Base-by-base conservation (phyloP, 163 green algal genomes). In the Scenedesmus sp. region DNA sequence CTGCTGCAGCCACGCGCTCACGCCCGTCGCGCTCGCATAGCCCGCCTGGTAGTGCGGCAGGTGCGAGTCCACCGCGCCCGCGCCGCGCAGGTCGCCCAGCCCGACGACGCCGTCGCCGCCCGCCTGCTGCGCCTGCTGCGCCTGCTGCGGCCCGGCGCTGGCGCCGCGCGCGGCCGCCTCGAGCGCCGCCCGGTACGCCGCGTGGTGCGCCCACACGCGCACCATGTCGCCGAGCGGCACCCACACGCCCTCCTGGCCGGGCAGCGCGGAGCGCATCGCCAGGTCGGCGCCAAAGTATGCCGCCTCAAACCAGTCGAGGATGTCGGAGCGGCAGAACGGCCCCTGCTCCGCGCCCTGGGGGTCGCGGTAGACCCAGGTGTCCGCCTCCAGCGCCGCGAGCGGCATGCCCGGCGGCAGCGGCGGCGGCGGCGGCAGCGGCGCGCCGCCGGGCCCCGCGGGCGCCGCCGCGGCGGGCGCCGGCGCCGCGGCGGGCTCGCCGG, bases 351-450 rank as follows among this genome's bases (percentile, higher is more conserved):
- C 63, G 36, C 92, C 91, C 70, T 94, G 80, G 0, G 94, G 94
- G 80, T 98, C 94, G 58, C 86, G 85, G 84, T 98, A 98, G 24
- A 92, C 66, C 87, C 91, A 97, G 63, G 88, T 63, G 56, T 94
- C 86, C 4, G 74, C 45, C n/a, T 78, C 63, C 18, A 80, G 17
- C 1, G 66, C 66, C 17, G 54, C n/a, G 2, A 24, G 20, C 1
- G 45, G 13, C 66, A 78, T 64, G 15, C 66, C 75, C 28, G 53
- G 6, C 0, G 63, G 44, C 71, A 76, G n/a, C 42, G 22, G 56
- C 18, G 34, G 60, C 20, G 63, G 44, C 26, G 0, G 24, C 70
- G 17, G 63, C 63, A 73, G 53, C 0, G 4, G 50, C 45, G 14
- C 18, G 24, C 17, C 6, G 29, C 15, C n/a, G 15, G 17, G 3